Evolutionary conservation across 768 basidiomycete species (phyloP).

Genomic region (Lanmaoa rubissima): DNA sequence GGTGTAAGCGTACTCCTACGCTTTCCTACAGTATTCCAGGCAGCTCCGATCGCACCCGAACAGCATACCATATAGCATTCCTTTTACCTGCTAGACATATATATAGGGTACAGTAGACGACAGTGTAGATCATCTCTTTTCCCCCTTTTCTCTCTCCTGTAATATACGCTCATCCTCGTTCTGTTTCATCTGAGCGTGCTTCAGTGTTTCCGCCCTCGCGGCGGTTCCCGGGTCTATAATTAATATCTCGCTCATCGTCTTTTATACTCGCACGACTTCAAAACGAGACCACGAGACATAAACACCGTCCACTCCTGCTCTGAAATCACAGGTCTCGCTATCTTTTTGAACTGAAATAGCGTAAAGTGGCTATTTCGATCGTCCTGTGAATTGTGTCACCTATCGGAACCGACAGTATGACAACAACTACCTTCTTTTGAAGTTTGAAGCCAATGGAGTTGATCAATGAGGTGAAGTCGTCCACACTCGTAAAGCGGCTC

Average conservation of each 20-base stretch:
- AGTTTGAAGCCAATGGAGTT: conserved; percentile 71
- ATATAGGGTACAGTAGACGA: no score
- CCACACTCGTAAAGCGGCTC: conserved; percentile 70
- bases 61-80: no score
- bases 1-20: no score
- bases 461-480: conserved; percentile 65
- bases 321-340: conserved; percentile 42
- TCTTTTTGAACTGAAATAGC: conserved; percentile 76
- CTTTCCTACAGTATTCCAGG: no score
- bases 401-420: background rate
- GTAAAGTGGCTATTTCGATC: conserved; percentile 82
- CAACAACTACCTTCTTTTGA: conserved; percentile 53
- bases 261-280: conserved; percentile 95
- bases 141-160: no score
- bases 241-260: conserved; percentile 50
- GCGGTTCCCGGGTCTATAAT: background rate
- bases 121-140: no score
- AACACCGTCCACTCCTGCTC: conserved; percentile 63
- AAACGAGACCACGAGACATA: conserved; percentile 48
- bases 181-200: no score
- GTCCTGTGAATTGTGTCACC: conserved; percentile 48
- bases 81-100: no score
- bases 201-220: no score
- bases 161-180: no score
- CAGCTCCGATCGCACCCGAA: no score